Percentiles rank a stretch among this genome's conserved stretches.
Conservation (phyloP, 345 rosid species). For the Citropsis articulata region DNA sequence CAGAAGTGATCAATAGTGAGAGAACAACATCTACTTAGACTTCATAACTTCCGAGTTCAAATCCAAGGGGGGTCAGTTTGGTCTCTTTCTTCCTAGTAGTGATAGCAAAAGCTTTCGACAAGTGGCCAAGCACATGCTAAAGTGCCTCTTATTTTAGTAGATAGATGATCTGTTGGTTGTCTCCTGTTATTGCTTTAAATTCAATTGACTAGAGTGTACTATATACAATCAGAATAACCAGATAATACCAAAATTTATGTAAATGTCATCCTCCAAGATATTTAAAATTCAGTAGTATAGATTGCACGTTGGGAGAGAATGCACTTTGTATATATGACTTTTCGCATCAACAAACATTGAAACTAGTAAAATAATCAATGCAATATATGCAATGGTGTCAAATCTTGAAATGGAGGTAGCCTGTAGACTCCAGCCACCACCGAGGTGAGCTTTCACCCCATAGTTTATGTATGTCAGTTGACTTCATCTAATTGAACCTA, state of each 20-base stretch:
- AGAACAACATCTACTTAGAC: constrained; percentile 37
- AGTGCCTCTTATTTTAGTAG: constrained; percentile 4
- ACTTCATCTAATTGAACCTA: neutral
- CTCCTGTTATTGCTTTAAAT: neutral
- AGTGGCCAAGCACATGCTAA: neutral
- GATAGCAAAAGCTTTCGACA: constrained; percentile 1
- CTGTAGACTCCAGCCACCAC: neutral
- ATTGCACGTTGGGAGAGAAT: neutral
- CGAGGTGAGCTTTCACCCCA: neutral
- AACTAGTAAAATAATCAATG: neutral
- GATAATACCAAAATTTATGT: neutral
- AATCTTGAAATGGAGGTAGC: neutral
- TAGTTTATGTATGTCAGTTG: neutral
- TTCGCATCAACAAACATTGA: neutral
- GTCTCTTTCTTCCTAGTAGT: neutral
- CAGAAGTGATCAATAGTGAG: constrained; percentile 39
- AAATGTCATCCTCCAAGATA: neutral
- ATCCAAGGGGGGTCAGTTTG: constrained; percentile 19
- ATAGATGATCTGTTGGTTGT: neutral
- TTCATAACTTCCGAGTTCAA: constrained; percentile 1
- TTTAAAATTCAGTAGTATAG: neutral
- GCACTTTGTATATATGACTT: neutral
- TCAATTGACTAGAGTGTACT: neutral
- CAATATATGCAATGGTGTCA: neutral
- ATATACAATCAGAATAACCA: neutral